phyloP scores from a whole-genome alignment of 345 rosid genomes.

The Eucalyptus globulus region DNA sequence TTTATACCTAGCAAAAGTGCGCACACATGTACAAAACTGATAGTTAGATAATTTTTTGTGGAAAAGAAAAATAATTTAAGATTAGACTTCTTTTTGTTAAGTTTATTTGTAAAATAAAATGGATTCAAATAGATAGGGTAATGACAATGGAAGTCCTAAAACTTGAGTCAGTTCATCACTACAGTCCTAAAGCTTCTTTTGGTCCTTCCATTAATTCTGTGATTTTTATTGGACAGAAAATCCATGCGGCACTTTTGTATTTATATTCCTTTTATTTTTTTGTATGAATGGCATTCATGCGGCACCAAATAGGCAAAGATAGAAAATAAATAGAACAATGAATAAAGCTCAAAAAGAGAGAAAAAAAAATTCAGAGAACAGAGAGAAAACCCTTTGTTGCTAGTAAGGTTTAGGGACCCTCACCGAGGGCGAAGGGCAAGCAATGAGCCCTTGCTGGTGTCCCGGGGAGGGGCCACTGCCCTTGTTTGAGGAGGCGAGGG shows the following conservation, averaged over 20 bases:
- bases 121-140: background rate
- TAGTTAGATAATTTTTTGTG: background rate
- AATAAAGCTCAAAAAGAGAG: rapidly evolving
- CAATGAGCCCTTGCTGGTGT: rapidly evolving
- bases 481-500: no score
- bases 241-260: background rate
- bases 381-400: no score
- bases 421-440: no score
- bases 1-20: background rate
- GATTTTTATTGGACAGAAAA: background rate
- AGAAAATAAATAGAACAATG: background rate
- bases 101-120: background rate
- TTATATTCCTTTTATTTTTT: no score
- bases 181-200: background rate
- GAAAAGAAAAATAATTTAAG: background rate
- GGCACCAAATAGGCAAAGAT: background rate
- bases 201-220: background rate
- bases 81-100: background rate
- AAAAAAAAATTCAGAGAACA: no score
- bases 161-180: no score
- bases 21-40: background rate
- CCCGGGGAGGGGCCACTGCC: no score
- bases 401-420: no score
- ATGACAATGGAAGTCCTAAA: background rate
- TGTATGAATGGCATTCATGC: background rate